These are phyloP conservation scores for Silene noctiflora DNA, from an alignment of 179 eudicot genomes.

Conservation along the genomic window DNA sequence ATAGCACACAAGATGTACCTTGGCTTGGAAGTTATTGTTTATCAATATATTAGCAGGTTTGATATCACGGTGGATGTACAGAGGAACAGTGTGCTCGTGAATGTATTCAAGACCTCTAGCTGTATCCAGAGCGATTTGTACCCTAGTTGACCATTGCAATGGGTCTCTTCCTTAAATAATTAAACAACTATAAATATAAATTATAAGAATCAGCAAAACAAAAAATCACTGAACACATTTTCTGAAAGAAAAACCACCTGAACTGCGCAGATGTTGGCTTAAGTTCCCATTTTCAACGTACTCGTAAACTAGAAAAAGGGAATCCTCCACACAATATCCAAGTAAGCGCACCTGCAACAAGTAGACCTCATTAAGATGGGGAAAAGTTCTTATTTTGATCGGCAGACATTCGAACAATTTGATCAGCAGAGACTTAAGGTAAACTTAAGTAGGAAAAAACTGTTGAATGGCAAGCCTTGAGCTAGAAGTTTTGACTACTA, in stretches of 20 bases:
- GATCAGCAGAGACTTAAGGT: conserved; percentile 9
- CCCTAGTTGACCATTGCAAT: conserved; percentile 58
- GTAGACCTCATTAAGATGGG: neutral
- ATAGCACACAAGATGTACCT: conserved; percentile 34
- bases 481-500: neutral
- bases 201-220: conserved; percentile 11
- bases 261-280: conserved; percentile 50
- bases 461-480: neutral
- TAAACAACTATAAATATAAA: neutral
- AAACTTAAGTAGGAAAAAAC: neutral
- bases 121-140: conserved; percentile 75
- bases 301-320: conserved; percentile 62
- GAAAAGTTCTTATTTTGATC: neutral
- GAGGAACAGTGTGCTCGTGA: conserved; percentile 66
- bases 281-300: conserved; percentile 60
- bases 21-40: conserved; percentile 50
- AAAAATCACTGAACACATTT: neutral
- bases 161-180: conserved; percentile 42
- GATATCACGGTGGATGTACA: conserved; percentile 67
- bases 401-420: neutral
- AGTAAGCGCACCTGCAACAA: conserved; percentile 57
- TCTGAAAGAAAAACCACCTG: conserved; percentile 33
- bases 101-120: conserved; percentile 82
- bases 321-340: conserved; percentile 56
- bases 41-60: conserved; percentile 65